Percentiles rank a stretch among this genome's conserved stretches.
Conservation (phyloP, 495 filamentous ascomycete species). For the Penicillium salamii region DNA sequence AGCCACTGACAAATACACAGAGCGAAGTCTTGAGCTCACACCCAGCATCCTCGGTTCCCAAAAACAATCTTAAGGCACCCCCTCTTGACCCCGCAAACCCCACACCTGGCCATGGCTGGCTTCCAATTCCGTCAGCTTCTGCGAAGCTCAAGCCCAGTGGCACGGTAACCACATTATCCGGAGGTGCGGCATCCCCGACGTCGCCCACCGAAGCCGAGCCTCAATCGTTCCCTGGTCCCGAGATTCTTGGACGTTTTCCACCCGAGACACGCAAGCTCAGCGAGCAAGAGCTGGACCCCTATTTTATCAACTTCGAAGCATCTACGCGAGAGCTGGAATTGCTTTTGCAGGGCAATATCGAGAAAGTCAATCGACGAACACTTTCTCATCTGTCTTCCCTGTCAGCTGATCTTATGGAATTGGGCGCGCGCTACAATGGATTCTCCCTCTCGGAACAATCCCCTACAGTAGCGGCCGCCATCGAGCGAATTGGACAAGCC, state of each 20-base stretch:
- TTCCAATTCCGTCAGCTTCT: constrained; percentile 79
- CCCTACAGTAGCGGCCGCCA: constrained; percentile 82
- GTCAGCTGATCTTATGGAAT: constrained; percentile 84
- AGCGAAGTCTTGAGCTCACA: constrained; percentile 88
- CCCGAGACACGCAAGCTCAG: constrained; percentile 70
- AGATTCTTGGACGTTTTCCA: constrained; percentile 77
- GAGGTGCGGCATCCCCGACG: constrained; percentile 46
- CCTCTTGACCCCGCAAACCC: constrained; percentile 91
- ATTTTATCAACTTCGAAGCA: constrained; percentile 87
- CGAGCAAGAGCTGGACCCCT: constrained; percentile 90
- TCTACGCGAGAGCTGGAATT: constrained; percentile 84
- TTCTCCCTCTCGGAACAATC: constrained; percentile 92
- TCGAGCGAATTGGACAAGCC: constrained; percentile 91
- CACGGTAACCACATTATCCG: constrained; percentile 27
- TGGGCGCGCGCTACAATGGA: constrained; percentile 93
- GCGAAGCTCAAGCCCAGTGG: constrained; percentile 70
- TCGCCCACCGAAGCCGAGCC: constrained; percentile 48
- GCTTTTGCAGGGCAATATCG: constrained; percentile 85
- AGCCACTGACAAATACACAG: constrained; percentile 44
- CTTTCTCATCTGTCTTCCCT: constrained; percentile 77
- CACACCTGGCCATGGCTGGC: constrained; percentile 79
- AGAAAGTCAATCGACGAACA: constrained; percentile 90
- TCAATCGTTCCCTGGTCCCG: constrained; percentile 57
- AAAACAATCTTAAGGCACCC: constrained; percentile 88
- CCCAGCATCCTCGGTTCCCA: constrained; percentile 87